Conservation (phyloP, 768 basidiomycete species). For the Phlebiopsis flavidoalba region DNA sequence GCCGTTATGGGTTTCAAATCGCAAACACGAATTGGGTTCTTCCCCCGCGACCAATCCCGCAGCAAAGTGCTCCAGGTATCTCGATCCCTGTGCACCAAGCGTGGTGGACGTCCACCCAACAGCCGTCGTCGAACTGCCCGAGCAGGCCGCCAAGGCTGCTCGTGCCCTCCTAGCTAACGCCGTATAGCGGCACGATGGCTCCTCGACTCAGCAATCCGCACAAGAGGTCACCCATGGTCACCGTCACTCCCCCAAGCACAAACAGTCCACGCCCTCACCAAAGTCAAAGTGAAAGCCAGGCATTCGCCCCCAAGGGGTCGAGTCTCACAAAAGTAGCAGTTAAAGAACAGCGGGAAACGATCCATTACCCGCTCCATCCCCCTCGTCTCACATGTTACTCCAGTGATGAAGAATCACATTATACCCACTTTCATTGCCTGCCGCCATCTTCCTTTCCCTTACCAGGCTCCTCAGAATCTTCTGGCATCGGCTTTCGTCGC, state of each 20-base stretch:
- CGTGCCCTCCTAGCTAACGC: constrained; percentile 3
- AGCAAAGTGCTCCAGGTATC: constrained; percentile 3
- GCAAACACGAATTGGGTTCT: neutral
- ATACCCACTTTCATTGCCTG: constrained; percentile 31
- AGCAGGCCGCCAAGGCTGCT: constrained; percentile 23
- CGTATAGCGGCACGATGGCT: neutral
- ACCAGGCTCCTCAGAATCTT: constrained; percentile 23
- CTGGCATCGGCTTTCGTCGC: constrained; percentile 15
- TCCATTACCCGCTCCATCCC: neutral
- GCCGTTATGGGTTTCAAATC: constrained; percentile 1
- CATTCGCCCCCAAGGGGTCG: neutral
- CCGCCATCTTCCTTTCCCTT: constrained; percentile 23
- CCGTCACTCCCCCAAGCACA: no score
- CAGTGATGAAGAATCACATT: constrained; percentile 19
- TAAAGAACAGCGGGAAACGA: neutral
- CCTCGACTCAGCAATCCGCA: neutral
- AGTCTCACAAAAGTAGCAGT: neutral
- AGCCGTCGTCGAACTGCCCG: constrained; percentile 31
- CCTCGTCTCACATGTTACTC: neutral
- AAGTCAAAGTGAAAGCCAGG: neutral
- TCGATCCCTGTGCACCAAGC: constrained; percentile 33
- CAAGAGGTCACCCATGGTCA: neutral
- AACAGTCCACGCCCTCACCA: neutral
- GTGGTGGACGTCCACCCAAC: constrained; percentile 58
- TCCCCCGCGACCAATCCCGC: constrained; percentile 15